Percentiles rank a stretch among this genome's conserved stretches.
These are phyloP conservation scores for Dryas alaskensis DNA, from an alignment of 306 rosid genomes.

Conservation along the genomic window DNA sequence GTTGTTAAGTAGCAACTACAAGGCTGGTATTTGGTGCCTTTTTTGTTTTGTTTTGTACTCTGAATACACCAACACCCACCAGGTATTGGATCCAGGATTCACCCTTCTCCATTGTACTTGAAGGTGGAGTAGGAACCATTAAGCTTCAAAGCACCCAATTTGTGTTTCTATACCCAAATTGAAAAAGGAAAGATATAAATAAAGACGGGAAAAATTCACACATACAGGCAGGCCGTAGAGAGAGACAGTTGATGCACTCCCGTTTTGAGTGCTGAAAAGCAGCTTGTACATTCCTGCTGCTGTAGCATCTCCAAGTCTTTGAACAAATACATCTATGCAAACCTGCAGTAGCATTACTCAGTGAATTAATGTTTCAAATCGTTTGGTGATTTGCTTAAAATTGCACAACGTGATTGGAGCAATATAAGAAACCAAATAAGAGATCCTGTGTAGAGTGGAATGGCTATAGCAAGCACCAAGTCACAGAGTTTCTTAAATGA, in stretches of 20 bases:
- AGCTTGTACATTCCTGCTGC: conserved; percentile 95
- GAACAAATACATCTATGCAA: conserved; percentile 88
- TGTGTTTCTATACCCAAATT: background rate
- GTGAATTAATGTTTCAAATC: background rate
- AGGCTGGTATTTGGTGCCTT: background rate
- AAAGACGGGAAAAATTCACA: conserved; percentile 7
- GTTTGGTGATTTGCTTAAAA: background rate
- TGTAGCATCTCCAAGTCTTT: conserved; percentile 92
- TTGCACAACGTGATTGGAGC: background rate
- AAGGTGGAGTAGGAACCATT: background rate
- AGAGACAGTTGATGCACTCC: conserved; percentile 64
- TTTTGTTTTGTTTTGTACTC: background rate
- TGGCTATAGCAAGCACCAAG: background rate
- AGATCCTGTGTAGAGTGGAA: too few species aligned
- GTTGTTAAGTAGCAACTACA: conserved; percentile 4
- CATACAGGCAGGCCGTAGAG: conserved; percentile 82
- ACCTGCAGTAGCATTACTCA: conserved; percentile 48
- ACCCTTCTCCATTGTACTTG: background rate
- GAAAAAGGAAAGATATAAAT: background rate
- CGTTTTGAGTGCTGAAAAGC: conserved; percentile 55
- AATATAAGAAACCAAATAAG: background rate
- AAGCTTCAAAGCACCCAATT: background rate
- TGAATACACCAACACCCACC: background rate
- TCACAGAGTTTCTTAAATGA: background rate
- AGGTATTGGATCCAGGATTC: background rate